phyloP scores from a whole-genome alignment of 805 yeast species.

The Candida ulmi region DNA sequence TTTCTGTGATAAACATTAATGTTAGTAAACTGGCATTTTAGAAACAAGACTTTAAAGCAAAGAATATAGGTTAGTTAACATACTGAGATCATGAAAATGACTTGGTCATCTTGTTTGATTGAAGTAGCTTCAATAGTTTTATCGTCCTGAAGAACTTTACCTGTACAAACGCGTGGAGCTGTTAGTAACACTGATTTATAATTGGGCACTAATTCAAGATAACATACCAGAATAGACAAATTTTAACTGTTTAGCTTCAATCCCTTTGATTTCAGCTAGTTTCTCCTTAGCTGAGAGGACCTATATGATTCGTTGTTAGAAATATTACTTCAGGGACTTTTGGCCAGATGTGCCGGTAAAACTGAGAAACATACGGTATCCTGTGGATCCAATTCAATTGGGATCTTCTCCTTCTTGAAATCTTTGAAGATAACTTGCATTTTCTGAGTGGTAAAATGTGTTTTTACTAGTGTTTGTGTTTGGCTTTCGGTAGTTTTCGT shows the following conservation, averaged over 20 bases:
- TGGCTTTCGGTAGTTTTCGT: background rate
- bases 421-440: constrained; percentile 87
- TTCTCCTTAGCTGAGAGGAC: constrained; percentile 64
- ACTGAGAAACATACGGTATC: constrained; percentile 49
- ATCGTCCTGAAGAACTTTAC: constrained; percentile 82
- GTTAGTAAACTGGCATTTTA: too few relatives aligned
- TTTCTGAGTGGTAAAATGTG: too few relatives aligned
- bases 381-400: constrained; percentile 65
- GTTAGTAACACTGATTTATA: too few relatives aligned
- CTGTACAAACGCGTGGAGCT: constrained; percentile 16
- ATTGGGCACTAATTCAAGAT: background rate
- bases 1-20: constrained; percentile 22
- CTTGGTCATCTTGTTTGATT: constrained; percentile 78
- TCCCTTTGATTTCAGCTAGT: constrained; percentile 61
- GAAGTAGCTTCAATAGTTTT: constrained; percentile 67
- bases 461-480: too few relatives aligned
- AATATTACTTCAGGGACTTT: too few relatives aligned
- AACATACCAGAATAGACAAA: constrained; percentile 76
- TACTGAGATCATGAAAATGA: constrained; percentile 86
- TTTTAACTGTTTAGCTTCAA: constrained; percentile 72
- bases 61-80: too few relatives aligned
- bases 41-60: too few relatives aligned
- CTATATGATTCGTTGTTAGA: constrained; percentile 28
- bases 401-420: constrained; percentile 84
- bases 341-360: too few relatives aligned